Base-by-base conservation (phyloP, 768 basidiomycete genomes). In the Cystobasidium ongulense region DNA sequence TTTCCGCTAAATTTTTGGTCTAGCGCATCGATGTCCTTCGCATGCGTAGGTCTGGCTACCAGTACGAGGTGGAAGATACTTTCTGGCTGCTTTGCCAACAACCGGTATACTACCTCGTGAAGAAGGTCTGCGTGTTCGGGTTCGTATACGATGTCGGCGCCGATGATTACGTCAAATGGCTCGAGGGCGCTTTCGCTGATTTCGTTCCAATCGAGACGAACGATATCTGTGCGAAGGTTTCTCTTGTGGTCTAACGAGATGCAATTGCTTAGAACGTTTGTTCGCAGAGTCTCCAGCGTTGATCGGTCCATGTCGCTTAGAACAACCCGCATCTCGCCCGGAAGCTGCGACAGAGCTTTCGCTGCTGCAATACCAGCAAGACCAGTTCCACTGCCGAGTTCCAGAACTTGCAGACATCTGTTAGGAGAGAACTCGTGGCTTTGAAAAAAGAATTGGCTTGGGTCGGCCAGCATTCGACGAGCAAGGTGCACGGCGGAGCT, bases 131-230 rank as follows among this genome's bases (percentile, higher is more conserved):
- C 53, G 35, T 71, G 68, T 33, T 54, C 68, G 1, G 27, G 68
- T 35, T 71, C 68, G 54, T 71, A 71, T 2, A 71, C 68, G 25
- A 71, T 71, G 38, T 71, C 68, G 21, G 68, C 68, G 23, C 68
- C 68, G 7, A 71, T 35, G 21, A 71, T 38, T 7, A 71, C 36
- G n/a, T 71, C 53, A 53, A 39, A 71, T 25, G 25, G n/a, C 4
- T 8, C 8, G 5, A 36, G 39, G 7, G 29, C 43, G 41, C 35
- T 38, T 52, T 27, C 29, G 8, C 3, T 5, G 25, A 35, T 13
- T 10, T 59, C 21, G 57, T 10, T 27, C 57, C 57, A 59, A 59
- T 59, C 57, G 3, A 59, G 23, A 35, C 27, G 33, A 15, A 13
- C 29, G 23, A 59, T 21, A 21, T 59, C 27, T 10, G 38, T 35